phyloP scores from a whole-genome alignment of 495 filamentous ascomycete genomes.

The Xylaria bambusicola region DNA sequence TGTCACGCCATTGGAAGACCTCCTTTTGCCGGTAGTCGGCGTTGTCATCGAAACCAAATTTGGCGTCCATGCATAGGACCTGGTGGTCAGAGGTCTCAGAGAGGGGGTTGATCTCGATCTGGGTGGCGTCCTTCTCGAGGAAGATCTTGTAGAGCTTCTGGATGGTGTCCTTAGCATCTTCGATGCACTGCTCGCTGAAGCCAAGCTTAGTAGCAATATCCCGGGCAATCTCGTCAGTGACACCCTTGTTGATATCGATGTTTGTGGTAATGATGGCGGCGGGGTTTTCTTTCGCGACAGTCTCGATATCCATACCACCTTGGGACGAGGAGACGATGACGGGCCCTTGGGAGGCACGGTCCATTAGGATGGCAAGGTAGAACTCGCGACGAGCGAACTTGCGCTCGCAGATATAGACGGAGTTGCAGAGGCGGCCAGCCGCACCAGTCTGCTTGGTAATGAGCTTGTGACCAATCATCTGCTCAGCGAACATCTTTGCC shows the following conservation, averaged over 20 bases:
- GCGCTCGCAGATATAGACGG: conserved; percentile 98
- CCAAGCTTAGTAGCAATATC: conserved; percentile 90
- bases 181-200: conserved; percentile 95
- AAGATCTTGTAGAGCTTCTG: conserved; percentile 99
- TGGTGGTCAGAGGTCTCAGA: conserved; percentile 96
- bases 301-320: conserved; percentile 98
- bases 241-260: conserved; percentile 90
- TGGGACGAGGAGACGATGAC: conserved; percentile 97
- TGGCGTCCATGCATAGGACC: conserved; percentile 98
- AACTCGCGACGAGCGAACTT: conserved; percentile 99
- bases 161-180: conserved; percentile 91
- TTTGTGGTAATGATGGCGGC: conserved; percentile 91
- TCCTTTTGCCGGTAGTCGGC: conserved; percentile 98
- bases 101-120: conserved; percentile 99
- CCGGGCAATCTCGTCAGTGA: conserved; percentile 91
- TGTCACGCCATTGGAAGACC: conserved; percentile 89
- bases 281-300: conserved; percentile 95
- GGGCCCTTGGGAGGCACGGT: conserved; percentile 85
- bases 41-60: conserved; percentile 97
- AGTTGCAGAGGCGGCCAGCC: conserved; percentile 85
- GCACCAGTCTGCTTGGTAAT: conserved; percentile 99
- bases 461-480: conserved; percentile 99
- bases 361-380: conserved; percentile 98
- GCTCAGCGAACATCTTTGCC: conserved; percentile 95
- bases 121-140: conserved; percentile 95